Percentiles rank a stretch among this genome's conserved stretches.
phyloP scores from a whole-genome alignment of 441 rosid species.

The Rhodomyrtus psidioides region DNA sequence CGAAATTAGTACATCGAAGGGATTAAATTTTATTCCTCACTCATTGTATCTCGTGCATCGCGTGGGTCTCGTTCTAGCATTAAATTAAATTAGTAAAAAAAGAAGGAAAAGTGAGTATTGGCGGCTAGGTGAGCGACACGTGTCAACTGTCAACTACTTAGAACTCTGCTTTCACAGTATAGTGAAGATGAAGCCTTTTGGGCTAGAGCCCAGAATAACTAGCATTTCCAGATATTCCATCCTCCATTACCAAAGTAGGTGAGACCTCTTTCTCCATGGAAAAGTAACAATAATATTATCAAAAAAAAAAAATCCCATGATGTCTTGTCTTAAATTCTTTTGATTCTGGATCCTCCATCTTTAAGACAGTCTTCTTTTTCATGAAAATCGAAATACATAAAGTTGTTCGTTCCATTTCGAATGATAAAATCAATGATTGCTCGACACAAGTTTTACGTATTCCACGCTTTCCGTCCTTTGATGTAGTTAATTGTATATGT shows the following conservation, averaged over 20 bases:
- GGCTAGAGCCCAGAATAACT: neutral
- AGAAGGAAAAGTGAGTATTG: neutral
- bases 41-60: neutral
- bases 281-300: neutral
- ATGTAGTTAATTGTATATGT: neutral
- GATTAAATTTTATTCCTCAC: neutral
- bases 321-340: neutral
- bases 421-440: neutral
- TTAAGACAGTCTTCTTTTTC: neutral
- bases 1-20: neutral
- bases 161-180: neutral
- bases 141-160: neutral
- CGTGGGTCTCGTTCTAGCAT: neutral
- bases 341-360: neutral
- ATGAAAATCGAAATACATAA: neutral
- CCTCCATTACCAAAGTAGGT: neutral
- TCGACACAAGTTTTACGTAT: neutral
- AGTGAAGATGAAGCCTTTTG: neutral
- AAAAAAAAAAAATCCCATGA: neutral
- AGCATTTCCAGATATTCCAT: neutral
- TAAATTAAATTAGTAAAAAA: neutral
- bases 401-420: neutral
- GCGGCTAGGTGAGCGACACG: neutral
- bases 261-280: neutral
- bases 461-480: neutral